Evolutionary conservation across 257 asterid genomes (phyloP), one percentile per base, ranked within the genome.

Genomic region (Striga asiatica): DNA sequence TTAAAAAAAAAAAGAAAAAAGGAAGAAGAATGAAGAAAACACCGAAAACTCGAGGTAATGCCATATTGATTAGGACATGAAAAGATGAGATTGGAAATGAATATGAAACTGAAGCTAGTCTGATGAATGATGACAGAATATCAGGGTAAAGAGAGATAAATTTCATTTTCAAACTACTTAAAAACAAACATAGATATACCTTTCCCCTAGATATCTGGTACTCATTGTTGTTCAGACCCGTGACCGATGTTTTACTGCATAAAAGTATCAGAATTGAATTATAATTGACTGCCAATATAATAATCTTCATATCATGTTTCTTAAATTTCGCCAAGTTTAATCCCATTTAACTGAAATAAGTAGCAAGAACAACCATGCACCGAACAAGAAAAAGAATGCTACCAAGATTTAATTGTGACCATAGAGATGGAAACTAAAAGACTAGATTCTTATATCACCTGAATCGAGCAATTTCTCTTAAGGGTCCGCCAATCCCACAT

Each of bases 401-500:
- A n/a, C n/a, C n/a, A n/a, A n/a, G n/a, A n/a, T n/a, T n/a, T n/a
- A n/a, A n/a, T n/a, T n/a, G 5, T 38, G 45, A 18, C 18, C 45
- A 38, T 11, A 38, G 3, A 38, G 5, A 18, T 38, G 11, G 41
- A 34, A 34, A 34, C n/a, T 8, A 34, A 34, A 34, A 8, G 41
- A 34, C n/a, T 34, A 34, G 12, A 34, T 34, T 34, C 13, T 34
- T 8, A 48, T 50, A 29, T 72, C 22, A 84, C 96, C 98, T 87
- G 82, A 91, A 91, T 38, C 82, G 88, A 65, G 95, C 85, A 58
- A 91, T 91, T 82, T 91, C 96, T 75, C 96, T 72, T 70, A 91
- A 62, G 16, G 98, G 98, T 7, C 98, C 98, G 28, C 98, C 98
- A 66, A 91, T 84, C 71, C 98, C 98, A 69, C 98, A 91, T 52